phyloP scores from a whole-genome alignment of 2,329 filamentous ascomycete genomes.

The Trichoderma hamatum region DNA sequence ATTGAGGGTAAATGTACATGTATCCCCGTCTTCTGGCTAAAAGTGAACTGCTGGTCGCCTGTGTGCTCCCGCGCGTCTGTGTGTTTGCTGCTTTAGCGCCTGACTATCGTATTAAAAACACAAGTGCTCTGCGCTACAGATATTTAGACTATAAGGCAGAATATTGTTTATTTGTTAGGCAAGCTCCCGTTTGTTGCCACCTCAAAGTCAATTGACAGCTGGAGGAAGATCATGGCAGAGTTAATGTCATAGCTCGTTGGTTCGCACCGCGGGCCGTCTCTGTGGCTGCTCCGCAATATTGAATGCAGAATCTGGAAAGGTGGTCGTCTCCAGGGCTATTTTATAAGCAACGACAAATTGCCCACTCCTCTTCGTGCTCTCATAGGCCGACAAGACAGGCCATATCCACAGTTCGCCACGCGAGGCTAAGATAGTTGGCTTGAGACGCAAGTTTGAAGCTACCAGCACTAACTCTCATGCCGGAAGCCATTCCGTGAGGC shows the following conservation, averaged over 20 bases:
- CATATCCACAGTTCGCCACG: constrained; percentile 13
- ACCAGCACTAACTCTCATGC: neutral
- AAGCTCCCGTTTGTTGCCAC: neutral
- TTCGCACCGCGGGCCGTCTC: constrained; percentile 7
- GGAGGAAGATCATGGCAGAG: neutral
- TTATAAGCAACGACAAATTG: neutral
- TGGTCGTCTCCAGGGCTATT: neutral
- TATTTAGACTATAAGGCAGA: neutral
- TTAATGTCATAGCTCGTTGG: neutral
- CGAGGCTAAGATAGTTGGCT: constrained; percentile 12
- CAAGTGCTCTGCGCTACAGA: neutral
- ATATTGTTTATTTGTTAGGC: neutral
- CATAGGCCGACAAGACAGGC: neutral
- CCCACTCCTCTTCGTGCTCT: neutral
- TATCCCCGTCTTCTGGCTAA: constrained; percentile 15
- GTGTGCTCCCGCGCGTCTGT: constrained; percentile 9
- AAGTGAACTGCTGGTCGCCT: neutral
- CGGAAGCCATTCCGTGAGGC: constrained; percentile 22
- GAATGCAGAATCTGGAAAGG: neutral
- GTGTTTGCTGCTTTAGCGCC: neutral
- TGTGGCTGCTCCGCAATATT: constrained; percentile 12
- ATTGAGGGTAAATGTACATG: constrained; percentile 5
- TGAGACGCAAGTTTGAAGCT: constrained; percentile 25
- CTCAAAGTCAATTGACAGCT: neutral
- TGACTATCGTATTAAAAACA: neutral